A percentile compares a stretch with the other conserved stretches of the same genome.
These are phyloP conservation scores for Lasiodiplodia gonubiensis DNA, from an alignment of 2,329 filamentous ascomycete genomes.

Conservation along the genomic window DNA sequence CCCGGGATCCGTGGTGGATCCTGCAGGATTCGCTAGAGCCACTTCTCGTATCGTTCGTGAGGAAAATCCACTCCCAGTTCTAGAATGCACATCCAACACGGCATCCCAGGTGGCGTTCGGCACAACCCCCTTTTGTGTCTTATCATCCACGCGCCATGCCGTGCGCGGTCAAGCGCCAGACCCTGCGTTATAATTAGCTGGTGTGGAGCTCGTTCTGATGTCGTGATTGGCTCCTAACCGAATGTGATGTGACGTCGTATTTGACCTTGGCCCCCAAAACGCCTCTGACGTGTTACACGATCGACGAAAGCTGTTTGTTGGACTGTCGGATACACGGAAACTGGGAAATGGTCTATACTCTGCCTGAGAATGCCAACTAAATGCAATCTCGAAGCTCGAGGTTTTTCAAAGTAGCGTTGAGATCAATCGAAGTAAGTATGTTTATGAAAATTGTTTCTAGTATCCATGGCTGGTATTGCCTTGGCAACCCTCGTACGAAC, in stretches of 20 bases:
- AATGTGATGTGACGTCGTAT: not conserved
- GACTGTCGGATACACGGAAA: not conserved
- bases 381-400: too few species aligned
- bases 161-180: not conserved
- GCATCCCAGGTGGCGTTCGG: not conserved
- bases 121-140: not conserved
- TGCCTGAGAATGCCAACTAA: not conserved
- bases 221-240: constrained; percentile 5
- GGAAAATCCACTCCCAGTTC: not conserved
- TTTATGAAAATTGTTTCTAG: too few species aligned
- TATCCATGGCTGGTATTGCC: too few species aligned
- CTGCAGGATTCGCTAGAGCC: constrained; percentile 18
- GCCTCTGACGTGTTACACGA: not conserved
- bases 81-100: not conserved
- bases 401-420: too few species aligned
- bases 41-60: constrained; percentile 6
- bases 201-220: not conserved
- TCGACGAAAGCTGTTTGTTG: not conserved
- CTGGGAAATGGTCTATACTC: not conserved
- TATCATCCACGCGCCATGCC: not conserved
- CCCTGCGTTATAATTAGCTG: not conserved
- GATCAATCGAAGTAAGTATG: too few species aligned
- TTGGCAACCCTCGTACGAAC: too few species aligned
- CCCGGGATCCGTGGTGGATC: not conserved
- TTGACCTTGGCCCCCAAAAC: not conserved